Evolutionary conservation across 768 basidiomycete genomes (phyloP), one percentile per base, ranked within the genome.

Genomic region (Suillus decipiens): DNA sequence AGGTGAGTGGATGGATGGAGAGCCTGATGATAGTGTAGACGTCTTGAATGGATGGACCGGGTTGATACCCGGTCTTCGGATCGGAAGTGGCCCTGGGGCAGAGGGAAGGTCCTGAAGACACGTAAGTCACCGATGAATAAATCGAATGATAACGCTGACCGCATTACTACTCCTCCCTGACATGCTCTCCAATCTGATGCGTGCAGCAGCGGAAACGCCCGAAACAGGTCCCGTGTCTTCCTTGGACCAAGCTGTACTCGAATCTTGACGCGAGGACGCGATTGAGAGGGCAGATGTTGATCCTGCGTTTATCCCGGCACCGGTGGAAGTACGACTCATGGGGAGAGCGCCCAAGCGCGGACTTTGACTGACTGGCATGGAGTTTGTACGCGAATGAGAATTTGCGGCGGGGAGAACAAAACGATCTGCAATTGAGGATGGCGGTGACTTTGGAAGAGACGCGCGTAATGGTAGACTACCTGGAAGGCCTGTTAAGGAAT

Each of bases 171-270:
- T 72, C 56, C 79, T 73, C 59, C 72, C 75, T 55, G 75, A 73
- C 61, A 76, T 74, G 41, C 77, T 86, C 68, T 86, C 86, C 68
- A 69, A 82, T 61, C 87, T 74, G 11, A 84, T 69, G 45, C 86
- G 79, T 22, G 80, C 73, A 28, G 77, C 78, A 42, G 39, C 56
- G 22, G 56, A 41, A 31, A 80, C 64, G 4, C 80, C 75, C 4
- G 78, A 75, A 2, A 71, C 64, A 14, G 72, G 73, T 37, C 43
- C 43, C 24, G 37, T 69, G 22, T 82, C 81, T 39, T 81, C 81
- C 42, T 78, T 74, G 7, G 70, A 75, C 70, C 79, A 77, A 12
- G 71, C 65, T 9, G 76, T 71, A 39, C 76, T 76, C 15, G 72
- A 72, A 28, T 77, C 78, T 54, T 76, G 77, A 24, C 78, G 72